Evolutionary conservation across 2,329 filamentous ascomycete species (phyloP).

Genomic region (Zymoseptoria passerinii): DNA sequence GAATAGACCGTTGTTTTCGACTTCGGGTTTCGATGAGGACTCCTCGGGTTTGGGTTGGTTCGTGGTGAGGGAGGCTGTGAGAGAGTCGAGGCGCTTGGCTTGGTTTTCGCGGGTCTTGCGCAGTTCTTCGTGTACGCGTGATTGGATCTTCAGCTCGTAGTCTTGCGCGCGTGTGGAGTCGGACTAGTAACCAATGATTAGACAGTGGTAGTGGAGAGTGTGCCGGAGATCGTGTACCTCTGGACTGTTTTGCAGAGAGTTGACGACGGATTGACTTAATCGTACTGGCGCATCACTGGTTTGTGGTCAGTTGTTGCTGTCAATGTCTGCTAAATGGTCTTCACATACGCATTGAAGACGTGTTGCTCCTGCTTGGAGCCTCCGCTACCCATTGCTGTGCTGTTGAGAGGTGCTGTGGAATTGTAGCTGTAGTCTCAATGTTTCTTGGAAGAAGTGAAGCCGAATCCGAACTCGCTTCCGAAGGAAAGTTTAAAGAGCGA

Average conservation of each 20-base stretch:
- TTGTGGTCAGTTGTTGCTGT: constrained; percentile 7
- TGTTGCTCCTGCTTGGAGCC: constrained; percentile 56
- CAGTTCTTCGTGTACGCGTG: constrained; percentile 78
- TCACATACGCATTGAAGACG: constrained; percentile 52
- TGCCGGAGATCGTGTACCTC: constrained; percentile 55
- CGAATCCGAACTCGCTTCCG: background rate
- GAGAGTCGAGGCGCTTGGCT: constrained; percentile 57
- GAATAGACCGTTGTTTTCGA: constrained; percentile 22
- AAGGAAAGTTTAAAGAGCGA: background rate
- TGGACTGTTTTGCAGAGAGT: constrained; percentile 72
- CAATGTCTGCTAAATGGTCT: background rate
- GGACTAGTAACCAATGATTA: constrained; percentile 49
- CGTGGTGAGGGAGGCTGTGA: constrained; percentile 48
- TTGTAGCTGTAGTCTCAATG: background rate
- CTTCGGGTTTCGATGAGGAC: constrained; percentile 8
- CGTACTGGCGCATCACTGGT: constrained; percentile 53
- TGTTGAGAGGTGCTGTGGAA: background rate
- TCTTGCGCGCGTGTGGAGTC: constrained; percentile 77
- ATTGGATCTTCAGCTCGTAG: constrained; percentile 79
- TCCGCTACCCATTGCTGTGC: constrained; percentile 49
- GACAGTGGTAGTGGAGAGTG: background rate
- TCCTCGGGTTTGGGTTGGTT: constrained; percentile 30
- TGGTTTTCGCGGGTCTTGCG: constrained; percentile 67
- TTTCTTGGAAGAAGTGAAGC: background rate
- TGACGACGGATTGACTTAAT: constrained; percentile 74